A percentile compares a stretch with the other conserved stretches of the same genome.
These are phyloP conservation scores for Leptographium flavum DNA, from an alignment of 2,329 filamentous ascomycete species.

Conservation along the genomic window DNA sequence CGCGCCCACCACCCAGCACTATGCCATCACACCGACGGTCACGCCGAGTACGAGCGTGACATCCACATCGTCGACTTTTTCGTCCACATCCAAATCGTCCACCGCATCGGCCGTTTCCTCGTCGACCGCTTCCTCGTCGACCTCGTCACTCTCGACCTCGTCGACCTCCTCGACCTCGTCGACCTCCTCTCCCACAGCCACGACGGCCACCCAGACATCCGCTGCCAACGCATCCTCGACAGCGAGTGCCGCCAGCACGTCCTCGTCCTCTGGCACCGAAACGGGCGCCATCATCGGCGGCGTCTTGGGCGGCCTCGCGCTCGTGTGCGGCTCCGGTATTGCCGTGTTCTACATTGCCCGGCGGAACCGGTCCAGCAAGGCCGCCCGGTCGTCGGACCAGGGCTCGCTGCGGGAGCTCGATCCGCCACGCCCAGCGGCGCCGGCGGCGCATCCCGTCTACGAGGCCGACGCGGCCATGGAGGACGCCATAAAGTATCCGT, in stretches of 20 bases:
- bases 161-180: neutral
- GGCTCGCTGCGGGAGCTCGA: neutral
- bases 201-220: neutral
- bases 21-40: constrained; percentile 1
- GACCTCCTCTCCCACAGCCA: neutral
- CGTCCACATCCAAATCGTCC: neutral
- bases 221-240: neutral
- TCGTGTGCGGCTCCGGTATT: constrained; percentile 18
- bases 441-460: no score
- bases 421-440: neutral
- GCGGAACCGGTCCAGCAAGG: constrained; percentile 2
- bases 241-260: neutral
- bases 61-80: neutral
- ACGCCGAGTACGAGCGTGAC: no score
- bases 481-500: neutral
- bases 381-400: neutral
- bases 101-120: neutral
- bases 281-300: constrained; percentile 20
- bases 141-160: neutral
- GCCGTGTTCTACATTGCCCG: constrained; percentile 10
- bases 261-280: constrained; percentile 8
- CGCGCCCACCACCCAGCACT: neutral
- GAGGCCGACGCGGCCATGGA: no score
- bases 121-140: neutral
- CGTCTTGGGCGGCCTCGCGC: constrained; percentile 11